phyloP scores from a whole-genome alignment of 345 rosid genomes.

The Rubroshorea leprosula region DNA sequence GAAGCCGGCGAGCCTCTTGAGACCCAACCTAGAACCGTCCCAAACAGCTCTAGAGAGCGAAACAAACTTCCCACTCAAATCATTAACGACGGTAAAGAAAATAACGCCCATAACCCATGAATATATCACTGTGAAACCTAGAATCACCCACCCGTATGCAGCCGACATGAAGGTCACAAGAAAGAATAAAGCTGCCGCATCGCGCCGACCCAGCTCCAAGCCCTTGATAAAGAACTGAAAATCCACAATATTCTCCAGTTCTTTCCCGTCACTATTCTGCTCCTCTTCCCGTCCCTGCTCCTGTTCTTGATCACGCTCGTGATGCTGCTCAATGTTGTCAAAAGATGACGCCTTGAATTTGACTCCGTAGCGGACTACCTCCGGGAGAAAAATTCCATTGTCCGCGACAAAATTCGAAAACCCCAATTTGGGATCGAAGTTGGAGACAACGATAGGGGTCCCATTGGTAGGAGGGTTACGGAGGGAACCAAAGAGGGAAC shows the following conservation, averaged over 20 bases:
- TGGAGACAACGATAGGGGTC: conserved; percentile 46
- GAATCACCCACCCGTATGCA: conserved; percentile 90
- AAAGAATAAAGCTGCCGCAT: conserved; percentile 61
- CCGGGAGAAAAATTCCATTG: conserved; percentile 46
- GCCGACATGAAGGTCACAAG: conserved; percentile 72
- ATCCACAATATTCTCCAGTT: conserved; percentile 45
- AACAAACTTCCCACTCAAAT: conserved; percentile 53
- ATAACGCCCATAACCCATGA: conserved; percentile 71
- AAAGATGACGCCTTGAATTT: conserved; percentile 26
- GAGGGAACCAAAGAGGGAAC: conserved; percentile 36
- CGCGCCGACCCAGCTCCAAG: conserved; percentile 61
- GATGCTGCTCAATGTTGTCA: conserved; percentile 12
- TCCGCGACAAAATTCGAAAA: conserved; percentile 46
- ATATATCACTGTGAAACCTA: conserved; percentile 78
- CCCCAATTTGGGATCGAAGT: conserved; percentile 47
- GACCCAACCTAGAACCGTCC: conserved; percentile 76
- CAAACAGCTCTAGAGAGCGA: conserved; percentile 48
- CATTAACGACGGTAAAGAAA: conserved; percentile 63
- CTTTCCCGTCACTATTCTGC: conserved; percentile 22
- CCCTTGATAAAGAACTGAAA: conserved; percentile 59
- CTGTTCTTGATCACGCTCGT: conserved; percentile 17
- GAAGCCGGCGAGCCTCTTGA: conserved; percentile 76
- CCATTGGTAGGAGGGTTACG: conserved; percentile 42
- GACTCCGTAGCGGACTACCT: conserved; percentile 52
- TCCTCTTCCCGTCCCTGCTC: conserved; percentile 20